A percentile compares a stretch with the other conserved stretches of the same genome.
Conservation (phyloP, 352 stramenopile genomes). For the Blastocystis sp. region DNA sequence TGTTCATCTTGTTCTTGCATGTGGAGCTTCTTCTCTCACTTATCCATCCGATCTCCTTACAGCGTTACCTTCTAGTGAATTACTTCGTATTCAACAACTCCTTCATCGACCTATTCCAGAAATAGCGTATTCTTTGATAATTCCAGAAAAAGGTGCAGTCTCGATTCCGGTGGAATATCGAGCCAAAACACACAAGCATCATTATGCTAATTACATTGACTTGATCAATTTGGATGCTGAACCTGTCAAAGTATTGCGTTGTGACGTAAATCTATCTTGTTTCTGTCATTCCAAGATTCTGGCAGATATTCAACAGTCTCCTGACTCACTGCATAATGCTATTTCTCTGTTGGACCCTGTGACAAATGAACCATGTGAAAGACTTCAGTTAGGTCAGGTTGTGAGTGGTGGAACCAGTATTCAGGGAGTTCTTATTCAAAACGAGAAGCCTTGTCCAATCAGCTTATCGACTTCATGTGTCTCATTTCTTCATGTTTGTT, state of each 20-base stretch:
- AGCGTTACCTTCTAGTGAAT: not conserved
- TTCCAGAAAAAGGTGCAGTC: conserved; percentile 16
- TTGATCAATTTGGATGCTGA: not conserved
- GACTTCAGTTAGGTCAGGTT: not conserved
- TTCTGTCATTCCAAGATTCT: conserved; percentile 32
- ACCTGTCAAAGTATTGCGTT: not conserved
- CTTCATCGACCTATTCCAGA: conserved; percentile 18
- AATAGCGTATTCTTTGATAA: conserved; percentile 25
- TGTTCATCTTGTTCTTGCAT: not conserved
- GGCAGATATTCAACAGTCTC: conserved; percentile 25
- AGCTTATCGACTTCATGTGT: not conserved
- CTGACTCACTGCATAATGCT: not conserved
- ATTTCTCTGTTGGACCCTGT: not conserved
- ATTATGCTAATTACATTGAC: conserved; percentile 39
- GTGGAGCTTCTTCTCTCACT: conserved; percentile 12
- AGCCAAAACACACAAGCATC: not conserved
- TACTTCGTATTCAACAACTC: not conserved
- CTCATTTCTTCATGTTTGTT: too few relatives aligned
- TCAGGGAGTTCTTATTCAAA: not conserved
- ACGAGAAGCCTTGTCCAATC: not conserved
- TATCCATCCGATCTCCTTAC: not conserved
- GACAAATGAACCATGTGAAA: not conserved
- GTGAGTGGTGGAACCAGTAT: not conserved
- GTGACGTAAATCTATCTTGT: not conserved
- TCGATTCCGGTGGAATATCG: conserved; percentile 25